These are phyloP conservation scores for Ambispora gerdemannii DNA, from an alignment of 192 early-diverging fungal species.

Conservation along the genomic window DNA sequence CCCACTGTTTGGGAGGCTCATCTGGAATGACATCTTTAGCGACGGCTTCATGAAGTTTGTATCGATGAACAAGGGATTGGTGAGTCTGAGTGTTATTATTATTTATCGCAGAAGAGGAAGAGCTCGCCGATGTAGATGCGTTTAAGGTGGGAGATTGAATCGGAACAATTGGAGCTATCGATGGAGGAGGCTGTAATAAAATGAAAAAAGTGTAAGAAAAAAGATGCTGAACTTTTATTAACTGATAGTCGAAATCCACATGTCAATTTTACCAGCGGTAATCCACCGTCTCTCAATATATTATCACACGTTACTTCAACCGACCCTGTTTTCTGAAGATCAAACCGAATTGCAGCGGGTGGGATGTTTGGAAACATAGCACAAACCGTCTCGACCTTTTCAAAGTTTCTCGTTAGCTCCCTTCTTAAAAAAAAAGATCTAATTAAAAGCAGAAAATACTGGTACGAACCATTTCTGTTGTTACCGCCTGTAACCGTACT, in stretches of 20 bases:
- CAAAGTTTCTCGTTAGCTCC: not conserved
- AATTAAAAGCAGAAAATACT: slow-evolving; percentile 4
- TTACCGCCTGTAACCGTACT: slow-evolving; percentile 7
- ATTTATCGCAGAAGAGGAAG: slow-evolving; percentile 33
- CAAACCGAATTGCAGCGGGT: slow-evolving; percentile 66
- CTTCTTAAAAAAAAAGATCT: not conserved
- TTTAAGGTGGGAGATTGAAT: slow-evolving; percentile 42
- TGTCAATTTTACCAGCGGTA: slow-evolving; percentile 51
- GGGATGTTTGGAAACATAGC: slow-evolving; percentile 84
- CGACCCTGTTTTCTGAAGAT: slow-evolving; percentile 78
- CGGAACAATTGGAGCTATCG: slow-evolving; percentile 31
- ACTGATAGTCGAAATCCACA: not conserved
- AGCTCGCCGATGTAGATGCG: slow-evolving; percentile 31
- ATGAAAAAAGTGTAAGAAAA: not conserved
- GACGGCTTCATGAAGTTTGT: slow-evolving; percentile 47
- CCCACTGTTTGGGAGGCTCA: slow-evolving; percentile 63
- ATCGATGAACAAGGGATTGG: slow-evolving; percentile 48
- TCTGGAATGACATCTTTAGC: slow-evolving; percentile 35
- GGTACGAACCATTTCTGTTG: slow-evolving; percentile 12
- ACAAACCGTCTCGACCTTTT: slow-evolving; percentile 64
- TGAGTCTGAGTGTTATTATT: slow-evolving; percentile 35
- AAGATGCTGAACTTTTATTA: slow-evolving; percentile 9
- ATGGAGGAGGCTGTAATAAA: not conserved
- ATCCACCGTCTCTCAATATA: slow-evolving; percentile 62
- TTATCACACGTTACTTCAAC: slow-evolving; percentile 80